A percentile compares a stretch with the other conserved stretches of the same genome.
Evolutionary conservation across 495 filamentous ascomycete genomes (phyloP).

Genomic region (Cryomyces minteri): DNA sequence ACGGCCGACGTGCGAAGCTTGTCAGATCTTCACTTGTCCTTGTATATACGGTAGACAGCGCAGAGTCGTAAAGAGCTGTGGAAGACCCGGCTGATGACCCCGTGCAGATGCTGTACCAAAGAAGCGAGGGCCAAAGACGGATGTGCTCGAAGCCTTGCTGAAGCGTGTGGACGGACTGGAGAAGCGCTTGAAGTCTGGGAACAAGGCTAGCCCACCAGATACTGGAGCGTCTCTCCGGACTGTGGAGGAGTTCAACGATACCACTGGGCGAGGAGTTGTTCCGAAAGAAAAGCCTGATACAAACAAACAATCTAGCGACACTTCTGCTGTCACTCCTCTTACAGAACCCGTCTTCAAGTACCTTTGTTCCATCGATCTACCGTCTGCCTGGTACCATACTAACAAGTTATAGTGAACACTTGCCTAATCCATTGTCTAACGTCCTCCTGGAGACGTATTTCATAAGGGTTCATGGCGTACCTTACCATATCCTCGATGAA

Average conservation of each 20-base stretch:
- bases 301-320: too few species aligned
- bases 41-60: conserved; percentile 56
- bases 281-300: too few species aligned
- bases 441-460: conserved; percentile 61
- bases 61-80: too few species aligned
- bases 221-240: too few species aligned
- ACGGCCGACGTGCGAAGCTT: conserved; percentile 70
- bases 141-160: conserved; percentile 65
- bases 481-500: conserved; percentile 64
- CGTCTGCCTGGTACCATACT: background rate
- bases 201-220: conserved; percentile 18
- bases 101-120: conserved; percentile 45
- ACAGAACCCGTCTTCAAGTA: too few species aligned
- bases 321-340: too few species aligned
- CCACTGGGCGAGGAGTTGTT: too few species aligned
- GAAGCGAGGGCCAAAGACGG: conserved; percentile 76
- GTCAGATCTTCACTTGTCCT: conserved; percentile 73
- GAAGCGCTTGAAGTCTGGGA: conserved; percentile 52
- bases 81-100: too few species aligned
- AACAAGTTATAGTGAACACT: background rate
- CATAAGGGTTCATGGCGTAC: conserved; percentile 54
- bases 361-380: background rate
- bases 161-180: conserved; percentile 75
- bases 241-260: too few species aligned
- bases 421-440: conserved; percentile 14